Conservation (phyloP, 2,329 filamentous ascomycete genomes). For the Paraphaeosphaeria minitans region DNA sequence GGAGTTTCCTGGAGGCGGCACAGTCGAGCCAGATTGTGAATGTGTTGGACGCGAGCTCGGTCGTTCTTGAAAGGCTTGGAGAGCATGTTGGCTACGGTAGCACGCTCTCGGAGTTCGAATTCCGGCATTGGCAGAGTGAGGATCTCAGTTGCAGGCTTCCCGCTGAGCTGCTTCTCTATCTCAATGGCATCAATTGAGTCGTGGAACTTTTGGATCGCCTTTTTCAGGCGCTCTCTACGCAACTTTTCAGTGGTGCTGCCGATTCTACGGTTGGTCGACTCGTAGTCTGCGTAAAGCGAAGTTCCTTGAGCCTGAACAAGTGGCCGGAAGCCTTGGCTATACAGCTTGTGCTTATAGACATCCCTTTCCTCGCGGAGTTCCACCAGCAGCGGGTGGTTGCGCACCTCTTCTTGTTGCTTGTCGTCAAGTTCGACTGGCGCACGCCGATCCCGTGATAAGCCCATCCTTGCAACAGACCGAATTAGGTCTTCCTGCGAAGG, state of each 20-base stretch:
- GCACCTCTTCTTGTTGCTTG: no score
- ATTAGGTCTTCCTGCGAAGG: no score
- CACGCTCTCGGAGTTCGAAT: slow-evolving; percentile 17
- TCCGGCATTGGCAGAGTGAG: slow-evolving; percentile 8
- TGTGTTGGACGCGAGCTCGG: slow-evolving; percentile 9
- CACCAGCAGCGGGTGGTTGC: no score
- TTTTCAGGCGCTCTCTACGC: slow-evolving; percentile 6
- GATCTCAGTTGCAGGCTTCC: slow-evolving; percentile 13
- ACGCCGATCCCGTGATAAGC: no score
- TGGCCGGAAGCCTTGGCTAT: slow-evolving; percentile 10
- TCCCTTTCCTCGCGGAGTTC: slow-evolving; percentile 4
- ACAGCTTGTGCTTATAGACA: slow-evolving; percentile 13
- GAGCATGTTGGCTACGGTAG: slow-evolving; percentile 15
- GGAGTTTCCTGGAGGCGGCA: no score
- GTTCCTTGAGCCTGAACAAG: slow-evolving; percentile 11
- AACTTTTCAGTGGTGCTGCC: slow-evolving; percentile 11
- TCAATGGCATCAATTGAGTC: slow-evolving; percentile 17
- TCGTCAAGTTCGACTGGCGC: no score
- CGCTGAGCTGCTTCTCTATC: no score
- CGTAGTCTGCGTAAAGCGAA: slow-evolving; percentile 13
- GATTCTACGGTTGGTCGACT: slow-evolving; percentile 9
- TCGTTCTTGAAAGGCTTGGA: slow-evolving; percentile 15
- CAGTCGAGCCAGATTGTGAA: slow-evolving; percentile 11
- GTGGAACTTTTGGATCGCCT: slow-evolving; percentile 14
- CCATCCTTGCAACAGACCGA: no score